Evolutionary conservation across 31 red algal species (phyloP).

Genomic region (Bonnemaisonia californica): DNA sequence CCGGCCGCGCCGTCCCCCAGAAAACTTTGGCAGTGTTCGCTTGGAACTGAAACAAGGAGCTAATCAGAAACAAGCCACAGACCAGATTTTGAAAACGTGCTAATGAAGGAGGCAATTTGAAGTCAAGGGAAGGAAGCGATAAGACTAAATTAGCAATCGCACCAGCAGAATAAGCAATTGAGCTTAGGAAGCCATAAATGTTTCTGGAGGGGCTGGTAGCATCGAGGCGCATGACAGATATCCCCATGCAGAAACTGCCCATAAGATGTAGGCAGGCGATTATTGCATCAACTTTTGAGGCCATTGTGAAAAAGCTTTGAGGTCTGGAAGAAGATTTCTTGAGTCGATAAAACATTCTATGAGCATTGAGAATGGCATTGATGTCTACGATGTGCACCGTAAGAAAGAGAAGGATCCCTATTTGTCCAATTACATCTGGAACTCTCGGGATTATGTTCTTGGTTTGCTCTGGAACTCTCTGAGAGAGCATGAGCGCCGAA

Average conservation of each 20-base stretch:
- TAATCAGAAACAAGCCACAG: background rate
- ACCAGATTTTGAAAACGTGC: background rate
- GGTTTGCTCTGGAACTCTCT: background rate
- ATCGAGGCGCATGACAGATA: background rate
- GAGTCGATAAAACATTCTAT: constrained; percentile 17
- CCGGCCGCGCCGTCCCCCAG: background rate
- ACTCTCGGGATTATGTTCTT: background rate
- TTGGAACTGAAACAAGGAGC: background rate
- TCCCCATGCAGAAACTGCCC: background rate
- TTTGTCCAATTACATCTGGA: background rate
- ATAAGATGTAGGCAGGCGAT: background rate
- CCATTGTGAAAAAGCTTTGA: background rate
- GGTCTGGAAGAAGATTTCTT: background rate
- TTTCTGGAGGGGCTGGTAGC: background rate
- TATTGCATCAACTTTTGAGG: constrained; percentile 2
- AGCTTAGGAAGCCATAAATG: background rate
- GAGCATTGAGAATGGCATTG: background rate
- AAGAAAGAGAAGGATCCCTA: background rate
- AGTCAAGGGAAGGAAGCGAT: background rate
- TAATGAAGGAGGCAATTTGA: background rate
- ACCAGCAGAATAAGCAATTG: background rate
- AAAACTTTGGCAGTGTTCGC: background rate
- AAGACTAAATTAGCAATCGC: background rate
- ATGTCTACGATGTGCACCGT: background rate
- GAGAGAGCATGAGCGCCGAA: background rate